phyloP scores from a whole-genome alignment of 2,329 filamentous ascomycete genomes.

The Arthroderma uncinatum region DNA sequence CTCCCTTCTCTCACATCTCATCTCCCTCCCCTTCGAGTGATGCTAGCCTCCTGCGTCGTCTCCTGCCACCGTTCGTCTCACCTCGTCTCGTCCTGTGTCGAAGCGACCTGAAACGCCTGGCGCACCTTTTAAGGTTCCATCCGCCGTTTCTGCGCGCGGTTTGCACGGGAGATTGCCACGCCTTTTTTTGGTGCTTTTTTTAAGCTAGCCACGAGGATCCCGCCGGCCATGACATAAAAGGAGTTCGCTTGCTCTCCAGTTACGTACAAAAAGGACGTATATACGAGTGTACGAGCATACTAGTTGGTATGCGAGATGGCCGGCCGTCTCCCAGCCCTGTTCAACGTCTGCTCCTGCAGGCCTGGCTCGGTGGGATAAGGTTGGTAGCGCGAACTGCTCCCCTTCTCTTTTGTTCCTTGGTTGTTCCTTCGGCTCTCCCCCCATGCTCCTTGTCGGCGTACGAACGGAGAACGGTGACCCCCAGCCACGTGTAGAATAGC shows the following conservation, averaged over 20 bases:
- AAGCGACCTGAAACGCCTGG: background rate
- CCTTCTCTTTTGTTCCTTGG: background rate
- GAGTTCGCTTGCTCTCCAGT: background rate
- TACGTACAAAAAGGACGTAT: background rate
- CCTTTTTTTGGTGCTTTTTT: background rate
- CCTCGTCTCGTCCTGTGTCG: background rate
- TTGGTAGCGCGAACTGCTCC: background rate
- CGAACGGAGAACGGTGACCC: too few relatives aligned
- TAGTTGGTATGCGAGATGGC: background rate
- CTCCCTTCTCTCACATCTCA: background rate
- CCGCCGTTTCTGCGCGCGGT: constrained; percentile 3
- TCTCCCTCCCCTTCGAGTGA: background rate
- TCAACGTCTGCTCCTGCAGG: background rate
- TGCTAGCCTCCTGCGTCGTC: background rate
- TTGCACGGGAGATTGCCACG: constrained; percentile 2
- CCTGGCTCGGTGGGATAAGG: background rate
- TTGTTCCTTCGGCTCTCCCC: background rate
- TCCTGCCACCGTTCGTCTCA: background rate
- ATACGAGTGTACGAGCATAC: background rate
- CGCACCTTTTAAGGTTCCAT: background rate
- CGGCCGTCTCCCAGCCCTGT: background rate
- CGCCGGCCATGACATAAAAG: background rate
- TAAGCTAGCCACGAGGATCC: background rate
- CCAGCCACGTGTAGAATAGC: background rate
- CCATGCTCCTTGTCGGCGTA: background rate